A percentile compares a stretch with the other conserved stretches of the same genome.
These are phyloP conservation scores for Rhodotorula mucilaginosa DNA, from an alignment of 1,284 basidiomycete genomes.

Conservation along the genomic window DNA sequence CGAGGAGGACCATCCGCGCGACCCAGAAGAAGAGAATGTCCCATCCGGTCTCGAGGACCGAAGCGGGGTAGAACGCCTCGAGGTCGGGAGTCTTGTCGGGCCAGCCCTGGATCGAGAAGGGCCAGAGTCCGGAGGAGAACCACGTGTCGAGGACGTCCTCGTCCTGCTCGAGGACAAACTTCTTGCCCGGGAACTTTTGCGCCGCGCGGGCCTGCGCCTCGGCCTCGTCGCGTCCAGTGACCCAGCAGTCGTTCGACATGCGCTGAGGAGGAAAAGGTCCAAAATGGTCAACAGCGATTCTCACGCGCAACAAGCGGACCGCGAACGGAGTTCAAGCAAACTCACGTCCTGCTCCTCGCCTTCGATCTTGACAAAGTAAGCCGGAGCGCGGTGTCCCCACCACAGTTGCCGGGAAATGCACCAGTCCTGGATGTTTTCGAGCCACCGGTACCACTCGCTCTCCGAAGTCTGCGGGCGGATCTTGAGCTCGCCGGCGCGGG, in stretches of 20 bases:
- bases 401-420: constrained; percentile 98
- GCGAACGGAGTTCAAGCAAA: constrained; percentile 20
- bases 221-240: constrained; percentile 77
- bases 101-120: constrained; percentile 98
- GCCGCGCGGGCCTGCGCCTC: constrained; percentile 78
- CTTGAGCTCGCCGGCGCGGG: constrained; percentile 74
- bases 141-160: constrained; percentile 98
- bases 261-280: constrained; percentile 50
- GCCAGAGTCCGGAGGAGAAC: constrained; percentile 99
- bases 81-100: constrained; percentile 80
- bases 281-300: no score
- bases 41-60: constrained; percentile 95
- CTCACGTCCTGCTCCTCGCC: constrained; percentile 68
- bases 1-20: constrained; percentile 95
- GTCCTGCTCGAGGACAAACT: constrained; percentile 84
- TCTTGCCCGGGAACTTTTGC: constrained; percentile 65
- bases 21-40: constrained; percentile 99
- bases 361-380: constrained; percentile 86
- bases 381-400: constrained; percentile 98
- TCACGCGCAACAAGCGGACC: not conserved
- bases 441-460: constrained; percentile 94
- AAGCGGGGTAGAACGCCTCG: constrained; percentile 79
- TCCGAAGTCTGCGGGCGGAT: constrained; percentile 84
- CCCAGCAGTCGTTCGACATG: constrained; percentile 78
- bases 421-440: constrained; percentile 97